These are phyloP conservation scores for Lachnellula cervina DNA, from an alignment of 2,329 filamentous ascomycete genomes.

Conservation along the genomic window DNA sequence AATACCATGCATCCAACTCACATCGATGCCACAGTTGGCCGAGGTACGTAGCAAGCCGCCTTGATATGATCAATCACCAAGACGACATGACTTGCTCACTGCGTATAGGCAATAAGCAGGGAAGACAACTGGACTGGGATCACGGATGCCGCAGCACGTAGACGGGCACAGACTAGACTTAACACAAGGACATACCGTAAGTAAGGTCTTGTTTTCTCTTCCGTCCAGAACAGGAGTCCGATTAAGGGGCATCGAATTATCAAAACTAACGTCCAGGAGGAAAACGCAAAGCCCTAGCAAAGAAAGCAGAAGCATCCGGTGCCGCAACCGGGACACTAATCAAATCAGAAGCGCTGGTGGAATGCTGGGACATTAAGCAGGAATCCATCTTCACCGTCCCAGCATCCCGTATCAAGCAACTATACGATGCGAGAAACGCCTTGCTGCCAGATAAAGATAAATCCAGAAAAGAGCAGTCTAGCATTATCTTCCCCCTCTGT, in stretches of 20 bases:
- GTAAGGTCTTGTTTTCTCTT: constrained; percentile 19
- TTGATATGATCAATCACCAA: constrained; percentile 11
- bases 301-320: constrained; percentile 19
- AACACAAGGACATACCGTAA: constrained; percentile 43
- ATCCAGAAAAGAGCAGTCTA: constrained; percentile 19
- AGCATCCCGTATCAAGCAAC: constrained; percentile 30
- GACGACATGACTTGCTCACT: constrained; percentile 27
- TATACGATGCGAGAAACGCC: constrained; percentile 31
- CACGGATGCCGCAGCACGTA: constrained; percentile 38
- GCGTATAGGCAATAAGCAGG: constrained; percentile 32
- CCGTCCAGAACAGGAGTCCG: constrained; percentile 9
- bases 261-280: constrained; percentile 26
- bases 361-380: constrained; percentile 34
- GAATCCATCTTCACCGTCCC: constrained; percentile 31
- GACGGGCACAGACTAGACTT: constrained; percentile 41
- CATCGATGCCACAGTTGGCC: constrained; percentile 35
- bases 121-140: constrained; percentile 45
- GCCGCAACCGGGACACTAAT: constrained; percentile 15
- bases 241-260: constrained; percentile 11
- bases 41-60: constrained; percentile 30
- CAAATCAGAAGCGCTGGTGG: constrained; percentile 31
- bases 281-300: constrained; percentile 31
- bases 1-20: constrained; percentile 28
- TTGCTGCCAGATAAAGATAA: constrained; percentile 30
- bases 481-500: constrained; percentile 36